A percentile compares a stretch with the other conserved stretches of the same genome.
phyloP scores from a whole-genome alignment of 768 basidiomycete species.

The Leccinum ochraceum region DNA sequence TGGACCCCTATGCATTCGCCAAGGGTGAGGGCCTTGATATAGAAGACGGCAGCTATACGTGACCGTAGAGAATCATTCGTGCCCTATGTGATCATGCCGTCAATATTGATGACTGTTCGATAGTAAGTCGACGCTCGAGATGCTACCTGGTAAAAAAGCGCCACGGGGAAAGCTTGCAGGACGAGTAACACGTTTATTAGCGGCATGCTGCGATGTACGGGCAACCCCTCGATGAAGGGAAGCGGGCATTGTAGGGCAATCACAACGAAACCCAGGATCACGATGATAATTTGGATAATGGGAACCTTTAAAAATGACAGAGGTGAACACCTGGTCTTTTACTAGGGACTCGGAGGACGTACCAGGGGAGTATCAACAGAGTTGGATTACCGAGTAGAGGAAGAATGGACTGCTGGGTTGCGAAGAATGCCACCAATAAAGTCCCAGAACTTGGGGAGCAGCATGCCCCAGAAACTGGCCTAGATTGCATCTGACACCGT shows the following conservation, averaged over 20 bases:
- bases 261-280: conserved; percentile 59
- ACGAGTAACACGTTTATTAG: conserved; percentile 63
- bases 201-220: conserved; percentile 60
- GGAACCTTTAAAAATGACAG: conserved; percentile 79
- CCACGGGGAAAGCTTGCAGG: conserved; percentile 56
- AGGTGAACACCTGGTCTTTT: conserved; percentile 57
- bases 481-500: conserved; percentile 64
- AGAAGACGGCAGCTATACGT: conserved; percentile 67
- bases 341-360: neutral
- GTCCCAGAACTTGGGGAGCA: conserved; percentile 95
- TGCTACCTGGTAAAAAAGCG: too few relatives aligned
- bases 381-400: neutral
- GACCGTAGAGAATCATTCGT: conserved; percentile 37
- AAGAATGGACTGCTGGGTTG: conserved; percentile 52
- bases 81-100: too few relatives aligned
- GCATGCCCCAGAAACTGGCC: conserved; percentile 77
- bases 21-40: conserved; percentile 59
- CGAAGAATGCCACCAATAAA: conserved; percentile 41
- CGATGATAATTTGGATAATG: conserved; percentile 66
- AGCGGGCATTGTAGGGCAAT: conserved; percentile 74
- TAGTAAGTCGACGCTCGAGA: too few relatives aligned
- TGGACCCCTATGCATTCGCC: conserved; percentile 67
- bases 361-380: conserved; percentile 36
- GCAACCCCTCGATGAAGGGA: conserved; percentile 52
- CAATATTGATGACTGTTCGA: too few relatives aligned